Percentiles rank a stretch among this genome's conserved stretches.
These are phyloP conservation scores for Syzygium syzygioides DNA, from an alignment of 441 rosid species.

Conservation along the genomic window DNA sequence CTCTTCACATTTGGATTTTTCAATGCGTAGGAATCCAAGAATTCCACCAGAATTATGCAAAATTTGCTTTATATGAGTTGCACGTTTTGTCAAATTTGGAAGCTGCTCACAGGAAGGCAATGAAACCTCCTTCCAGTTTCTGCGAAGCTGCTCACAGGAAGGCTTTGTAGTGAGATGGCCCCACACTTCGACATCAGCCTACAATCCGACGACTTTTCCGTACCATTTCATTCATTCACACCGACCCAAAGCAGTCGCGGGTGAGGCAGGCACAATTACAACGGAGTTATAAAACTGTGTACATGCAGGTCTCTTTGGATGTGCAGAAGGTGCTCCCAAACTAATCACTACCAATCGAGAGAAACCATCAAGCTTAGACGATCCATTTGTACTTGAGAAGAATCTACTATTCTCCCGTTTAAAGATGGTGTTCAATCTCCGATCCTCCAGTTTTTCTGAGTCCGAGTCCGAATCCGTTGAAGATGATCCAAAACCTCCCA, in stretches of 20 bases:
- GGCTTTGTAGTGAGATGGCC: neutral
- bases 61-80: neutral
- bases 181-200: neutral
- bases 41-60: neutral
- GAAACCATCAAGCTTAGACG: neutral
- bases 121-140: neutral
- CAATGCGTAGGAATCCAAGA: neutral
- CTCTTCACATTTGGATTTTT: neutral
- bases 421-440: neutral
- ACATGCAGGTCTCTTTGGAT: neutral
- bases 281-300: neutral
- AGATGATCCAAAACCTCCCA: neutral
- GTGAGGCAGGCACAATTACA: neutral
- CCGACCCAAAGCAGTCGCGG: neutral
- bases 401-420: neutral
- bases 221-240: neutral
- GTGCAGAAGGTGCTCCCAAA: neutral
- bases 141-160: neutral
- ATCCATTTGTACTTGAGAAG: neutral
- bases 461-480: neutral
- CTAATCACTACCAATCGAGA: neutral
- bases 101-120: neutral
- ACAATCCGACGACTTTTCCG: neutral
- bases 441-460: neutral
- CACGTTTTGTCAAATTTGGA: neutral